A percentile compares a stretch with the other conserved stretches of the same genome.
Conservation (phyloP, 1,284 basidiomycete genomes). For the Puccinia coronata region DNA sequence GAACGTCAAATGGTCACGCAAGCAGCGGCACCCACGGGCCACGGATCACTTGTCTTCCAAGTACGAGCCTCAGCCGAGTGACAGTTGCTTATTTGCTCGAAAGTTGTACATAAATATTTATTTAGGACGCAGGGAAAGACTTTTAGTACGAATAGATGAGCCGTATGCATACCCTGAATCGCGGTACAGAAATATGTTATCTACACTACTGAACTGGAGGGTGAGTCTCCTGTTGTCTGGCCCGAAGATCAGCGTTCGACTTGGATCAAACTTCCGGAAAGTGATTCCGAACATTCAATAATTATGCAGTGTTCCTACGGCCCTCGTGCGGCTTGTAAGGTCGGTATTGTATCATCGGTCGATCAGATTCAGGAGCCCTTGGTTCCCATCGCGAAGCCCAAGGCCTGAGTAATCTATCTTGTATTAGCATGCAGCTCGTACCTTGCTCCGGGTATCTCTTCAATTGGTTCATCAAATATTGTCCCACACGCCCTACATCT, state of each 20-base stretch:
- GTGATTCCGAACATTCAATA: conserved; percentile 8
- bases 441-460: background rate
- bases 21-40: conserved; percentile 6
- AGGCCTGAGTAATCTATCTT: conserved; percentile 10
- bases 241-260: conserved; percentile 12
- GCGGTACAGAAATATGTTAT: background rate
- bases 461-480: background rate
- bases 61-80: background rate
- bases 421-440: background rate
- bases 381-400: conserved; percentile 7
- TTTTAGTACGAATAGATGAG: conserved; percentile 21
- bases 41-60: background rate
- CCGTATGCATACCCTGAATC: conserved; percentile 30
- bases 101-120: background rate
- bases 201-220: conserved; percentile 14
- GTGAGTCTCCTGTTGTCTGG: conserved; percentile 24
- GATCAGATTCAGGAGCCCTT: conserved; percentile 32
- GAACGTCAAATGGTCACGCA: conserved; percentile 1
- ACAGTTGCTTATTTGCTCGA: background rate
- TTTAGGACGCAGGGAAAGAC: conserved; percentile 27
- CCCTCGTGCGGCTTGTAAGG: background rate
- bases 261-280: background rate
- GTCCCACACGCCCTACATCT: background rate
- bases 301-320: background rate
- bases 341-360: conserved; percentile 19